phyloP scores from a whole-genome alignment of 1,284 basidiomycete genomes.

The Tilletia caries region DNA sequence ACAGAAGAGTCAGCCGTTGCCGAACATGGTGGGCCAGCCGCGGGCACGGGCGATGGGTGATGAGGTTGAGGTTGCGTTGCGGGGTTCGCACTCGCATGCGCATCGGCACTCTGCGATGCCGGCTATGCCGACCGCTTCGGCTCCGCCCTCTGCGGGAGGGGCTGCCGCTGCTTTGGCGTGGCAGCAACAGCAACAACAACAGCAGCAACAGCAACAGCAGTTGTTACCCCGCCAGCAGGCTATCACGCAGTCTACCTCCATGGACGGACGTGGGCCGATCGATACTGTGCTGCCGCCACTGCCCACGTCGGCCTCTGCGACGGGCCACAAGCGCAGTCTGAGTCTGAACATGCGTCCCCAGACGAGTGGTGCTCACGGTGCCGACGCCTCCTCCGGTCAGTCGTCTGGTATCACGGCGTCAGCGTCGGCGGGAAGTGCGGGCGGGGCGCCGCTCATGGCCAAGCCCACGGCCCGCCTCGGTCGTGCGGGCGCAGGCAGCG shows the following conservation, averaged over 20 bases:
- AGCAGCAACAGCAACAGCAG: no score
- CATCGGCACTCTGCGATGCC: not conserved
- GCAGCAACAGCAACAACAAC: conserved; percentile 19
- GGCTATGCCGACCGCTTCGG: not conserved
- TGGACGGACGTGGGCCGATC: not conserved
- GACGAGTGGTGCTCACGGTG: conserved; percentile 14
- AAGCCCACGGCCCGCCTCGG: not conserved
- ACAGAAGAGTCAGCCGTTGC: conserved; percentile 46
- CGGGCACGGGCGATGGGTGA: conserved; percentile 46
- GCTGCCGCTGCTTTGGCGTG: conserved; percentile 7
- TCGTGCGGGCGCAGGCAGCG: not conserved
- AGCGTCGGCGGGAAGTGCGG: not conserved
- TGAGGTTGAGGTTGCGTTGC: conserved; percentile 43
- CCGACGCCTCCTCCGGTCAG: conserved; percentile 5
- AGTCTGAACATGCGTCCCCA: conserved; percentile 25
- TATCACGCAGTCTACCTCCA: not conserved
- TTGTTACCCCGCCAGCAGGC: not conserved
- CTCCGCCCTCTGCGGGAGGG: not conserved
- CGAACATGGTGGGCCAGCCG: conserved; percentile 48
- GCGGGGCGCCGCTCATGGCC: not conserved
- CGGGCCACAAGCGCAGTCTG: conserved; percentile 37
- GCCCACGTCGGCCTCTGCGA: conserved; percentile 20
- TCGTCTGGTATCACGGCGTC: conserved; percentile 17
- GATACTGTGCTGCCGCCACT: conserved; percentile 13
- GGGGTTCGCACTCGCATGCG: conserved; percentile 19